Percentiles rank a stretch among this genome's conserved stretches.
phyloP scores from a whole-genome alignment of 768 basidiomycete genomes.

The Collybia mongolica region DNA sequence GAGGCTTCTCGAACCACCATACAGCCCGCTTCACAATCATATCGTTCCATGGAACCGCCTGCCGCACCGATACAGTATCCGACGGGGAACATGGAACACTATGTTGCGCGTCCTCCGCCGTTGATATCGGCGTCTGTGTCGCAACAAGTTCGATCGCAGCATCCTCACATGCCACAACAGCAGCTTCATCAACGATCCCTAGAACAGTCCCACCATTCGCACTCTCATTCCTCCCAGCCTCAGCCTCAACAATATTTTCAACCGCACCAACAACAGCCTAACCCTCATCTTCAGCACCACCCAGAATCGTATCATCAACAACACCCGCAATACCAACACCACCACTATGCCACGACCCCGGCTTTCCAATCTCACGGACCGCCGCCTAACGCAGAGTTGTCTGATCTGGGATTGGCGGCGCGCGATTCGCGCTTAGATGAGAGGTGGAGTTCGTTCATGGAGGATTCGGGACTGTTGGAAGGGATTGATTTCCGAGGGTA shows the following conservation, averaged over 20 bases:
- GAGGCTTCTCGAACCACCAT: background rate
- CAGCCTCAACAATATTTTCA: background rate
- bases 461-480: constrained; percentile 45
- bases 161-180: too few relatives aligned
- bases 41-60: background rate
- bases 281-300: constrained; percentile 10
- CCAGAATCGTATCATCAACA: constrained; percentile 5
- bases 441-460: constrained; percentile 63
- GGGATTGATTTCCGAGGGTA: constrained; percentile 18
- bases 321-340: constrained; percentile 12
- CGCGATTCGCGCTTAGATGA: constrained; percentile 54
- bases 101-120: background rate
- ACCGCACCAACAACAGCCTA: constrained; percentile 2
- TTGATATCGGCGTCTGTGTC: too few relatives aligned
- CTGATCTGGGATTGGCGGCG: constrained; percentile 60
- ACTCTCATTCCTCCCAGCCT: background rate
- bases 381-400: constrained; percentile 42
- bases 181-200: background rate
- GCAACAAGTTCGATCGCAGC: background rate
- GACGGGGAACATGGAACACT: background rate
- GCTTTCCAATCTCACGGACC: constrained; percentile 8
- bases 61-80: background rate
- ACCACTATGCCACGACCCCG: constrained; percentile 3
- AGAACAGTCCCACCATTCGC: background rate
- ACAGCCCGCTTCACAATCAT: background rate